Base-by-base conservation (phyloP, 2,329 filamentous ascomycete species). In the Alternaria sp. region DNA sequence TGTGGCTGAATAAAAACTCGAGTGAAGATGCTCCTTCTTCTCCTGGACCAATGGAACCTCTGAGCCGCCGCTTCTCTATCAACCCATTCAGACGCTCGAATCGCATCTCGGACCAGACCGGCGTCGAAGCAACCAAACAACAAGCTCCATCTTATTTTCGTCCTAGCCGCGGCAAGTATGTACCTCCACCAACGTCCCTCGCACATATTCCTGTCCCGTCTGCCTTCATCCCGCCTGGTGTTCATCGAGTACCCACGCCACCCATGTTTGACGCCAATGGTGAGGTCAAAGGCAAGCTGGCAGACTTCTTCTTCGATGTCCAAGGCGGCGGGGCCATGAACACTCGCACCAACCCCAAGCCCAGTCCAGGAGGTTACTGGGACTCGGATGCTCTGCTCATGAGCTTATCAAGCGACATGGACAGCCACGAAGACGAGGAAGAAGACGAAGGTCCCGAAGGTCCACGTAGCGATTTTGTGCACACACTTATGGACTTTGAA, bases 321-420 rank as follows among this genome's bases (percentile, higher is more conserved):
- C 61, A 69, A 21, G 54, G 52, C n/a, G 46, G 52, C 10, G 48
- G 56, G n/a, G 33, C 37, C n/a, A 17, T 26, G 45, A 45, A 42
- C 17, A 37, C 52, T 0, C 52, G 23, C 8, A 55, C 33, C 14
- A 69, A 61, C n/a, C 24, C 55, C 5, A 58, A 51, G 26, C 14
- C 58, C 3, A 57, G 56, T 5, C 57, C 66, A 9, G 63, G 60
- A 11, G 70, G 74, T 5, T 54, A 70, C 29, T 78, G 75, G 75
- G 73, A 78, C 50, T 76, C 73, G 8, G 72, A 78, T 48, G 70
- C 70, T 0, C 42, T 78, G 11, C 61, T 78, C 21, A 78, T 78
- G 75, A 67, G 70, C n/a, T 61, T 71, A 42, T 51, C 60, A 13
- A 59, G 56, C 1, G 62, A 68, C n/a, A 60, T 69, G 24, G 34